These are phyloP conservation scores for Eimeria falciformis DNA, from an alignment of 169 alveolate genomes.

Conservation along the genomic window DNA sequence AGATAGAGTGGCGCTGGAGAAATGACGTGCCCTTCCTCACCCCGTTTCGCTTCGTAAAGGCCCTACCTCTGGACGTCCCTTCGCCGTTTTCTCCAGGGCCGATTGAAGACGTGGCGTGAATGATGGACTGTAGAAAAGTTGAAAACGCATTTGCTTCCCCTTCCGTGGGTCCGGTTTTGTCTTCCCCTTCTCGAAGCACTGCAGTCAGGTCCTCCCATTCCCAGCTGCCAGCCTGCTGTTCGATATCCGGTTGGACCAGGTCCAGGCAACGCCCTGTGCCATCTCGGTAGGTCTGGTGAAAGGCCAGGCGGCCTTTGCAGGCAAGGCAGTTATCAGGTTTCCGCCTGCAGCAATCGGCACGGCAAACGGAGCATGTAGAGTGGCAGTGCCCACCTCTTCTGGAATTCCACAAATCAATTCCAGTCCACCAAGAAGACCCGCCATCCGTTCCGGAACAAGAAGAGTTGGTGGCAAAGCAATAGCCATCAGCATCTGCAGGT, in stretches of 20 bases:
- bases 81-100: background rate
- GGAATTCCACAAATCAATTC: background rate
- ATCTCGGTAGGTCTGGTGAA: conserved; percentile 60
- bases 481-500: background rate
- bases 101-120: conserved; percentile 13
- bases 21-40: conserved; percentile 21
- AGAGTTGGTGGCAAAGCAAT: background rate
- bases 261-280: conserved; percentile 73
- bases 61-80: background rate
- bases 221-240: background rate
- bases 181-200: background rate
- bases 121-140: conserved; percentile 12
- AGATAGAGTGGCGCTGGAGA: conserved; percentile 63
- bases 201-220: background rate
- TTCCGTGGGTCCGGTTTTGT: background rate
- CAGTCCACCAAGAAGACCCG: background rate
- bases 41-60: background rate
- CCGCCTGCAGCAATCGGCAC: conserved; percentile 70
- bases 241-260: background rate
- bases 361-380: conserved; percentile 59
- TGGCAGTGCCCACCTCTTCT: conserved; percentile 66
- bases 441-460: background rate
- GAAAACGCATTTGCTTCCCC: background rate
- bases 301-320: conserved; percentile 28
- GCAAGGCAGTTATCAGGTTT: conserved; percentile 73